These are phyloP conservation scores for Lunularia cruciata DNA, from an alignment of 225 moss, liverwort and hornwort species.

Conservation along the genomic window DNA sequence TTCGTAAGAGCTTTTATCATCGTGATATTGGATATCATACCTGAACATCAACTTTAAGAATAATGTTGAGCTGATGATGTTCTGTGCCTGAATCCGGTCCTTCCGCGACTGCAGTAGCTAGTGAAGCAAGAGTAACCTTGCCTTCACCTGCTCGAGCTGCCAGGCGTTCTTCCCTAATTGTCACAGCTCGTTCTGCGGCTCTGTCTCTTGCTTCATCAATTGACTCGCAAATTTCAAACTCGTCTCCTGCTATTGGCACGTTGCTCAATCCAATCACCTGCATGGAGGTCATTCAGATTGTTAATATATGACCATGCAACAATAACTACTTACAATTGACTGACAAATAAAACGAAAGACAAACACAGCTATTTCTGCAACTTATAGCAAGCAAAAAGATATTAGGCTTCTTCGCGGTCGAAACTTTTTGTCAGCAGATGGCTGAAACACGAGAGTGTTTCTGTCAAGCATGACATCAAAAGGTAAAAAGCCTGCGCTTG, in stretches of 20 bases:
- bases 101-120: constrained; percentile 68
- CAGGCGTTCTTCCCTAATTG: constrained; percentile 65
- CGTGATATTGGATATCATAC: constrained; percentile 45
- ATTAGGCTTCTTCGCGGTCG: too few species aligned
- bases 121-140: constrained; percentile 90
- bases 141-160: constrained; percentile 91
- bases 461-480: too few species aligned
- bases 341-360: too few species aligned
- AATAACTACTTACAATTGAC: too few species aligned
- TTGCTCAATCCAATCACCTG: constrained; percentile 86
- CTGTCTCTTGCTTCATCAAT: constrained; percentile 69
- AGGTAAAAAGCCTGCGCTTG: too few species aligned
- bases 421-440: too few species aligned
- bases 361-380: too few species aligned
- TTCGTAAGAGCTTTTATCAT: too few species aligned
- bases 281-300: background rate
- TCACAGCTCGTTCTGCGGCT: constrained; percentile 65
- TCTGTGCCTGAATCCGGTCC: constrained; percentile 68
- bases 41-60: constrained; percentile 97
- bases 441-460: too few species aligned
- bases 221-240: constrained; percentile 71
- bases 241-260: constrained; percentile 87
- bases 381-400: too few species aligned
- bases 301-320: background rate
- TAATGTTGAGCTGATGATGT: constrained; percentile 79